Conservation (phyloP, 768 basidiomycete genomes). For the Leccinum sublutescens region DNA sequence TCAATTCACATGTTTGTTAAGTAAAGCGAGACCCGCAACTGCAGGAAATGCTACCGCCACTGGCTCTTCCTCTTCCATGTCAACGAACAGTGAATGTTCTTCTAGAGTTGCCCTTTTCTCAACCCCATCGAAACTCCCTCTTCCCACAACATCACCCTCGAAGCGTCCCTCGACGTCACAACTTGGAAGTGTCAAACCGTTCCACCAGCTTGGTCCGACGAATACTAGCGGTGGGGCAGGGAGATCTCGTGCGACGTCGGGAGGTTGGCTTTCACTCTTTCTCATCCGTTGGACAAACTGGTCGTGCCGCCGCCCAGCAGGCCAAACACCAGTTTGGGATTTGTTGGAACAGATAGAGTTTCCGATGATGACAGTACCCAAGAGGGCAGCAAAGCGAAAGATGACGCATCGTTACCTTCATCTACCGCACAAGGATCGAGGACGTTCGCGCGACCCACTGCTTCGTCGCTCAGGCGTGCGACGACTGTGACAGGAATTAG, state of each 20-base stretch:
- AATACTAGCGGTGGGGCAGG: constrained; percentile 24
- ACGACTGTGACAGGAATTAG: constrained; percentile 14
- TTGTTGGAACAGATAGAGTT: constrained; percentile 35
- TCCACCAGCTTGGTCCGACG: constrained; percentile 5
- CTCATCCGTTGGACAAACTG: constrained; percentile 69
- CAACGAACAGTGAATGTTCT: constrained; percentile 6
- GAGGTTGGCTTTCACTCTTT: constrained; percentile 60
- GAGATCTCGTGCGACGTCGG: constrained; percentile 4
- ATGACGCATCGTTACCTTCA: constrained; percentile 20
- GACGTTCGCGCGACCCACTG: background rate
- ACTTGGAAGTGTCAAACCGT: constrained; percentile 1
- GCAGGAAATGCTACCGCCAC: too few relatives aligned
- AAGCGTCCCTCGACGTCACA: constrained; percentile 17
- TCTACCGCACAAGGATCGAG: background rate
- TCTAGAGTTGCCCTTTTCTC: constrained; percentile 5
- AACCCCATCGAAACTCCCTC: constrained; percentile 30
- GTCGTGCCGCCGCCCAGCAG: constrained; percentile 14
- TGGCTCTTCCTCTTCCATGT: background rate
- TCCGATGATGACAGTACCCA: constrained; percentile 8
- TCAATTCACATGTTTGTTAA: constrained; percentile 24
- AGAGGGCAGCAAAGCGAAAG: constrained; percentile 10
- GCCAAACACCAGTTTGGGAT: constrained; percentile 29
- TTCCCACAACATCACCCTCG: constrained; percentile 19
- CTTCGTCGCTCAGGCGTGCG: constrained; percentile 30
- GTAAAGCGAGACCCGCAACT: constrained; percentile 8